A percentile compares a stretch with the other conserved stretches of the same genome.
Conservation (phyloP, 106 monocot genomes). For the Allium sativum region DNA sequence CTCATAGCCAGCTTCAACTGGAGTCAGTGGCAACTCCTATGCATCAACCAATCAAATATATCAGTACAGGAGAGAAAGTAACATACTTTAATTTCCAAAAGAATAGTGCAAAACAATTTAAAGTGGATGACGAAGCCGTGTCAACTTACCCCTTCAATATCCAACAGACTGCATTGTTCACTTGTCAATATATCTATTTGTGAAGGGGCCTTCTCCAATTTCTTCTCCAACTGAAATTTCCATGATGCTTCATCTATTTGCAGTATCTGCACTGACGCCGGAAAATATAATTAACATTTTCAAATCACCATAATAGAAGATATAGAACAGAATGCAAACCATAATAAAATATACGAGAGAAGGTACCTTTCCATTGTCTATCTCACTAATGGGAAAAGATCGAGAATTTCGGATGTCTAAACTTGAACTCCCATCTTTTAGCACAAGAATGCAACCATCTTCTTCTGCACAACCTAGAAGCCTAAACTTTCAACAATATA, state of each 20-base stretch:
- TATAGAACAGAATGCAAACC: neutral
- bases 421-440: slow-evolving; percentile 11
- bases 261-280: neutral
- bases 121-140: no score
- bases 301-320: no score
- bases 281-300: no score
- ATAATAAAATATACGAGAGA: neutral
- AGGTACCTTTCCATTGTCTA: slow-evolving; percentile 21
- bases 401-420: slow-evolving; percentile 15
- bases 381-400: slow-evolving; percentile 24
- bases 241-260: slow-evolving; percentile 9
- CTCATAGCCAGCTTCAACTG: slow-evolving; percentile 7
- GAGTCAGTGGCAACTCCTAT: slow-evolving; percentile 2
- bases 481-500: slow-evolving; percentile 2
- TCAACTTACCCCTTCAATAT: slow-evolving; percentile 17
- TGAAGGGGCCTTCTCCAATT: slow-evolving; percentile 15
- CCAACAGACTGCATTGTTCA: slow-evolving; percentile 7
- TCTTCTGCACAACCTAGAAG: slow-evolving; percentile 13
- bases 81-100: neutral
- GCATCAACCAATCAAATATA: neutral
- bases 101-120: no score
- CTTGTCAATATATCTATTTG: slow-evolving; percentile 14
- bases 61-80: neutral
- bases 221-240: slow-evolving; percentile 13
- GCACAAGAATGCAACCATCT: slow-evolving; percentile 16